Conservation (phyloP, 2,329 filamentous ascomycete species). For the Cercospora zeae-maydis region DNA sequence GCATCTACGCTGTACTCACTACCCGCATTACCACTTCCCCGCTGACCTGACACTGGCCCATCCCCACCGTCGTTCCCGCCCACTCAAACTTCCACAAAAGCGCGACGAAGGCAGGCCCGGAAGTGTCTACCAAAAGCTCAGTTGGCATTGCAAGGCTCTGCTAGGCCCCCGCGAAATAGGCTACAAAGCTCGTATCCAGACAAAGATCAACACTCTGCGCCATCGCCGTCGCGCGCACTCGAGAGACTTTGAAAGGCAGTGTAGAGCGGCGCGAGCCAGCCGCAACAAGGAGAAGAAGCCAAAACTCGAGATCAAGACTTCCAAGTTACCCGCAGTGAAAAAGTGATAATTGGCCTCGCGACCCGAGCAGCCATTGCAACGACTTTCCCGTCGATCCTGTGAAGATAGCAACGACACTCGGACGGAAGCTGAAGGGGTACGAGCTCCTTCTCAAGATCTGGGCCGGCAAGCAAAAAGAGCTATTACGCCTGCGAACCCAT, state of each 20-base stretch:
- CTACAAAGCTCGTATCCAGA: slow-evolving; percentile 8
- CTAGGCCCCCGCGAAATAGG: slow-evolving; percentile 6
- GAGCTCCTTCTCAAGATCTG: background rate
- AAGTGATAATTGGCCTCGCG: background rate
- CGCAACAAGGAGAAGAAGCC: background rate
- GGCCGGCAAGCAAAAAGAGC: background rate
- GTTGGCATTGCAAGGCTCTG: slow-evolving; percentile 7
- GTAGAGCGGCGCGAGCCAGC: background rate
- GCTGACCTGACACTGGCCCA: slow-evolving; percentile 2
- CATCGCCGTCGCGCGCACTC: slow-evolving; percentile 6
- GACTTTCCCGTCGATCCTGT: background rate
- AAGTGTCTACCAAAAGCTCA: background rate
- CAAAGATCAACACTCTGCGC: slow-evolving; percentile 6
- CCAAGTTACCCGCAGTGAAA: background rate
- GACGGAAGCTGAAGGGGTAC: background rate
- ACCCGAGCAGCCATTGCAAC: no score
- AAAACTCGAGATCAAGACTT: background rate
- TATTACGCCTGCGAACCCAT: background rate
- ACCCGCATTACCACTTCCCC: background rate
- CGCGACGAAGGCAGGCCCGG: slow-evolving; percentile 2
- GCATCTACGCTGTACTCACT: background rate
- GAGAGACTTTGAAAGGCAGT: slow-evolving; percentile 5
- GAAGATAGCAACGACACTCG: slow-evolving; percentile 8
- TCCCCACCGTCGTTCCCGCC: background rate
- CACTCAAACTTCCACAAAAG: background rate